Evolutionary conservation across 2,329 filamentous ascomycete genomes (phyloP), one percentile per base, ranked within the genome.

Genomic region (Emydomyces testavorans): DNA sequence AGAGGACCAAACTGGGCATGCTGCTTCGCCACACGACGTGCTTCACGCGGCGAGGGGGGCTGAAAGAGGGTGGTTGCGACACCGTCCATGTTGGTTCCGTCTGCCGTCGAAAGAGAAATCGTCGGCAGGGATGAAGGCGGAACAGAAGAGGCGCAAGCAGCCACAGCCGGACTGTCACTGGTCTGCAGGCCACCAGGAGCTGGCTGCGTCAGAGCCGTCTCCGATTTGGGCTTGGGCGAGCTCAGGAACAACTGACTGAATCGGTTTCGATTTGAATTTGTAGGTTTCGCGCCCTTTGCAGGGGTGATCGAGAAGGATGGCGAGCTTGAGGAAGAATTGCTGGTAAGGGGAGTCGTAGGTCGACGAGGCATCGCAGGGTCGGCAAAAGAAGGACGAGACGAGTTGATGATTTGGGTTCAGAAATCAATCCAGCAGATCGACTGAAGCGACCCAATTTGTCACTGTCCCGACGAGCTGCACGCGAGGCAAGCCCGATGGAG

Each of bases 1-100:
- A 96, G 73, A 13, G 90, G 90, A 10, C 85, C 92, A 61, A 96
- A 98, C 62, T 96, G 88, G 29, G 90, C 84, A 61, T 96, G 85
- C 58, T 82, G 78, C 62, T 80, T 82, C 50, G 82, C 82, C 64
- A 87, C 76, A 53, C 78, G 78, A 52, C 82, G 80, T 39, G 82
- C 77, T 68, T 96, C 89, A 61, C 83, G 83, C n/a, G 81, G 82
- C 6, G 86, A 85, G 49, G 85, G 85, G 24, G 92, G 88, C 61
- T 90, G 80, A 68, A 94, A 95, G 43, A 96, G 79, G 6, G 80
- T 94, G 42, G 84, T 74, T 41, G 82, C 73, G 10, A 36, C 7
- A 57, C 83, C 77, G 58, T 94, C 83, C 64, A 79, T 78, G 58
- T 77, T 82, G 63, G 80, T 77, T 67, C 73, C 92, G 58, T 85